These are phyloP conservation scores for Monosporozyma unispora DNA, from an alignment of 805 yeast genomes.

Conservation along the genomic window DNA sequence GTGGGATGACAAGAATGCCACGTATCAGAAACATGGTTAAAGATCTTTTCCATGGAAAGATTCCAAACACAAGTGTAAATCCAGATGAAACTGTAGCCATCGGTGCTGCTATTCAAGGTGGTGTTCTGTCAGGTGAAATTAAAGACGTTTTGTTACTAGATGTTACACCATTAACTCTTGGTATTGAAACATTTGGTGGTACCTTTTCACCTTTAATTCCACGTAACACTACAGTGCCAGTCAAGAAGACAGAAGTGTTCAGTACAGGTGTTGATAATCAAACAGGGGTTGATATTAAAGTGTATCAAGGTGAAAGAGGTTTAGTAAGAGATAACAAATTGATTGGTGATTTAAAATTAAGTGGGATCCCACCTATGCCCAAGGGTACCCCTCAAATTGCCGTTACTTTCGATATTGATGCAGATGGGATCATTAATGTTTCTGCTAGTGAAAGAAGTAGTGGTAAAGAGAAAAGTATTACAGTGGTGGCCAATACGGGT, in stretches of 20 bases:
- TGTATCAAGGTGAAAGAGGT: conserved; percentile 75
- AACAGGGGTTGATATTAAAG: conserved; percentile 72
- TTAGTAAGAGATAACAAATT: conserved; percentile 68
- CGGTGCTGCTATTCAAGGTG: conserved; percentile 89
- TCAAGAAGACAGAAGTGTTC: conserved; percentile 62
- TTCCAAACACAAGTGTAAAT: conserved; percentile 65
- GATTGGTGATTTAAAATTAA: conserved; percentile 64
- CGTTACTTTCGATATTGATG: conserved; percentile 72
- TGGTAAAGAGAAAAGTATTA: conserved; percentile 56
- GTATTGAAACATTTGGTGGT: conserved; percentile 81
- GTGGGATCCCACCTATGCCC: conserved; percentile 66
- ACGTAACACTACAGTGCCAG: conserved; percentile 70
- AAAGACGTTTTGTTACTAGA: conserved; percentile 69
- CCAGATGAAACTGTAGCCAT: conserved; percentile 93
- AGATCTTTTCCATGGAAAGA: conserved; percentile 43
- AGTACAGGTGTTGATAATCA: conserved; percentile 82
- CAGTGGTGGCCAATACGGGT: conserved; percentile 63
- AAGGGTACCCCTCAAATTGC: conserved; percentile 75
- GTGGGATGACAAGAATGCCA: conserved; percentile 91
- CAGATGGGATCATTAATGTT: conserved; percentile 76
- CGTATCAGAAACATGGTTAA: conserved; percentile 57
- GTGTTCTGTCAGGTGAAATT: conserved; percentile 73
- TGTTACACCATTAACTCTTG: conserved; percentile 75
- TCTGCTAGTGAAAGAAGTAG: conserved; percentile 74
- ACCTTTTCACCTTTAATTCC: conserved; percentile 72